Evolutionary conservation across 2,329 filamentous ascomycete genomes (phyloP).

Genomic region (Fusarium anguioides): DNA sequence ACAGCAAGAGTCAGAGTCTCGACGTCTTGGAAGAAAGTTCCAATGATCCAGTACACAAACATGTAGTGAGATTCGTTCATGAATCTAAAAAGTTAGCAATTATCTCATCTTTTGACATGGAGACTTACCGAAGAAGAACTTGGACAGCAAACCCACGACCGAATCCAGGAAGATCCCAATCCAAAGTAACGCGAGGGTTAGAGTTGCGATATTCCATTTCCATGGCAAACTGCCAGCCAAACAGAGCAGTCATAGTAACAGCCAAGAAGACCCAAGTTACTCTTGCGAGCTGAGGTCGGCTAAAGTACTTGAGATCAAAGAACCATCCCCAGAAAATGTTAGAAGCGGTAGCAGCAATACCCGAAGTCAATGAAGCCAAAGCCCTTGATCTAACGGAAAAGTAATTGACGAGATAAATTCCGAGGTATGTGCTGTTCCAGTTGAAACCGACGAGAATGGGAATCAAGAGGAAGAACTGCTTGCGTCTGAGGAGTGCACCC

Average conservation of each 20-base stretch:
- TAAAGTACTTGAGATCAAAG: constrained; percentile 57
- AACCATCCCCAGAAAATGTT: constrained; percentile 64
- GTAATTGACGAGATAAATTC: constrained; percentile 64
- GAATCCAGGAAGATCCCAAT: constrained; percentile 58
- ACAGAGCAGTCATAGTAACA: constrained; percentile 55
- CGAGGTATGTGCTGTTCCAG: constrained; percentile 63
- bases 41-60: constrained; percentile 64
- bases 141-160: constrained; percentile 60
- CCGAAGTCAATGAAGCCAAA: constrained; percentile 58
- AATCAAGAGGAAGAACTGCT: constrained; percentile 60
- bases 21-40: constrained; percentile 62
- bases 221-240: constrained; percentile 61
- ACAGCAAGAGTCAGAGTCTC: constrained; percentile 62
- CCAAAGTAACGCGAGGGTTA: constrained; percentile 53
- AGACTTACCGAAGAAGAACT: constrained; percentile 56
- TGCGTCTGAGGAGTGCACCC: constrained; percentile 54
- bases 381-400: constrained; percentile 62
- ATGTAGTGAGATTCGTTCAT: constrained; percentile 64
- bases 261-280: constrained; percentile 56
- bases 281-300: constrained; percentile 56
- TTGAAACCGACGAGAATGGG: constrained; percentile 62
- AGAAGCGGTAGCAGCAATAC: constrained; percentile 57
- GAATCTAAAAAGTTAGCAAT: constrained; percentile 46
- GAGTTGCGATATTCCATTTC: constrained; percentile 58
- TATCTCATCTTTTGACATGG: rapidly evolving